Base-by-base conservation (phyloP, 2,329 filamentous ascomycete genomes). In the Cucurbitaria berberidis region DNA sequence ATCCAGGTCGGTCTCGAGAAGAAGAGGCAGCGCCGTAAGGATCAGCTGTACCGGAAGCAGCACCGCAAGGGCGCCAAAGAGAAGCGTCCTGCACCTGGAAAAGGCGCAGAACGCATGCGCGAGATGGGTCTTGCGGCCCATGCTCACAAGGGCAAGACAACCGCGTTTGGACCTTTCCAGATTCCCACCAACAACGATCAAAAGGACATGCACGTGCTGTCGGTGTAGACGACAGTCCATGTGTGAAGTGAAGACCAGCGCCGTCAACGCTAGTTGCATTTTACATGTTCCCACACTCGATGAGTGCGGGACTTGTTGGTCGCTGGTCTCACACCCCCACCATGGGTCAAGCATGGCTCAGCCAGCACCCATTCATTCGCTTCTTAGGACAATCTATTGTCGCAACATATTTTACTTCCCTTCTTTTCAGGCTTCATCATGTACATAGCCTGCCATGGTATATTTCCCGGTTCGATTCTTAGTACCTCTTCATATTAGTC, bases 31-130 rank as follows among this genome's bases (percentile, higher is more conserved):
- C 88, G 95, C 60, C 89, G 95, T 64, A 92, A 89, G 78, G 93
- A 98, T 76, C 96, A 97, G 76, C 89, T 92, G 68, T 89, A 90
- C 72, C 89, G 93, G 67, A 95, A 96, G 74, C 89, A 93, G 70
- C 96, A 90, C 78, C 88, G 91, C 72, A 90, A 91, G 67, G 88
- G 88, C 51, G 86, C 87, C 60, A 92, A 85, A 65, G 85, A 88
- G 64, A 84, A 85, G 58, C 87, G 86, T 65, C 86, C 90, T 48
- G 62, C 63, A 19, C 83, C 90, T 34, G 95, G 95, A 49, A 89
- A 91, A 72, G 95, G 95, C 50, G 91, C 91, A 30, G 90, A 97
- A 79, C 86, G 93, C 61, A 99, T 99, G 95, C 84, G 89, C 67
- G 90, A 96, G 76, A 84, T 99, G 53, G 95, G 93, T 48, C 82